Evolutionary conservation across 2,329 filamentous ascomycete genomes (phyloP), one percentile per base, ranked within the genome.

Genomic region (Colletotrichum phormii): DNA sequence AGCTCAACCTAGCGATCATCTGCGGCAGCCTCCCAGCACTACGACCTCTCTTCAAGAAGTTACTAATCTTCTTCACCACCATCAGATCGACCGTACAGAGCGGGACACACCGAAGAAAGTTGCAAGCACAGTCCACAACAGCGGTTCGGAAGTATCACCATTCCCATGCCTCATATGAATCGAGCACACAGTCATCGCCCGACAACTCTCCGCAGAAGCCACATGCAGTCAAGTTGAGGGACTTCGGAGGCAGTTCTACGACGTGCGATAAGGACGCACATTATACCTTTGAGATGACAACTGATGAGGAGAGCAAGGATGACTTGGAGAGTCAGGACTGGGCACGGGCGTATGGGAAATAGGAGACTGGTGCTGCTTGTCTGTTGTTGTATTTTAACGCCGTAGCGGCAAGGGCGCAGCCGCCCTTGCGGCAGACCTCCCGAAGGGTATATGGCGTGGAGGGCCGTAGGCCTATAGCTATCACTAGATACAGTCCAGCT

Each of bases 21-120:
- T 85, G 80, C 5, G 84, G 83, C 58, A 86, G 84, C 59, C 82
- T 85, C 1, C 79, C 80, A 4, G 80, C 83, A 8, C 82, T 79
- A 1, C 84, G 83, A 0, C 85, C 82, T 7, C 82, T 86, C 5
- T 35, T 72, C 59, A 55, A 67, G 67, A 60, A 35, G 6, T 1
- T 53, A 1, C 42, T 29, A 13, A 22, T 24, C 3, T 4, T 26
- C 2, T 12, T 63, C 4, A 35, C 12, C 5, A 31, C 29, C 12
- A 31, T 31, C 3, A 35, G 7, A 22, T 24, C 60, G 6, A 24
- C 26, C 8, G 12, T 22, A 12, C 22, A 7, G 11, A 53, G 2
- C 5, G 29, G n/a, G 1, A 2, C 4, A 5, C 15, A 29, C 8
- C 5, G 9, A 8, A 24, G 18, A 1, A 29, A 9, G 5, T 24